phyloP scores from a whole-genome alignment of 2,329 filamentous ascomycete species.

The Myriosclerotinia scirpicola region DNA sequence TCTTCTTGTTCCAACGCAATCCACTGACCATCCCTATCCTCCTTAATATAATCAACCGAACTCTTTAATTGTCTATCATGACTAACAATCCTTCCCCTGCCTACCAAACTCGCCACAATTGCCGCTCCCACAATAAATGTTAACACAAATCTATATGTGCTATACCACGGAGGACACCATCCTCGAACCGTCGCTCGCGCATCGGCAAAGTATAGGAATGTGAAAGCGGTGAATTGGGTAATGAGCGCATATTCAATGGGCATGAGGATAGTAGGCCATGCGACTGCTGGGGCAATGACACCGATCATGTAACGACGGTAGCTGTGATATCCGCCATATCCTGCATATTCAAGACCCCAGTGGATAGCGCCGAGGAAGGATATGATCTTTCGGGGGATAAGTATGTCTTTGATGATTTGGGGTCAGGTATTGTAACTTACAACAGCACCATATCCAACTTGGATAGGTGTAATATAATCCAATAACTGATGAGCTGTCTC shows the following conservation, averaged over 20 bases:
- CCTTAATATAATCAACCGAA: conserved; percentile 37
- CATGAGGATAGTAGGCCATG: conserved; percentile 87
- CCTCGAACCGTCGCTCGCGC: conserved; percentile 69
- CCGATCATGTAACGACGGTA: conserved; percentile 83
- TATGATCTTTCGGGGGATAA: conserved; percentile 61
- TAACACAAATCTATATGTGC: conserved; percentile 84
- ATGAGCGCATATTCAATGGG: conserved; percentile 84
- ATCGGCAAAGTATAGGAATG: conserved; percentile 82
- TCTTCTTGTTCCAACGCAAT: conserved; percentile 37
- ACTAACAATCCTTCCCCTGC: conserved; percentile 63
- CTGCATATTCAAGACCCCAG: conserved; percentile 85
- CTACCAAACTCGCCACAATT: conserved; percentile 78
- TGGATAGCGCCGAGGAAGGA: conserved; percentile 93
- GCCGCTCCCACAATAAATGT: conserved; percentile 84
- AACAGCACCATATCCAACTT: conserved; percentile 87
- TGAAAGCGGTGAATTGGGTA: conserved; percentile 81
- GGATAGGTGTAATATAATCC: conserved; percentile 76
- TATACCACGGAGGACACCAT: conserved; percentile 84
- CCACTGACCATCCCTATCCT: conserved; percentile 37
- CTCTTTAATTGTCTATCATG: conserved; percentile 37
- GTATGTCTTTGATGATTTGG: conserved; percentile 6
- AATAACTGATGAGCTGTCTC: conserved; percentile 72
- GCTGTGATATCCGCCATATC: conserved; percentile 64
- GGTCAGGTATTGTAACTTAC: conserved; percentile 48
- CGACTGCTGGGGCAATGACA: conserved; percentile 73